Evolutionary conservation across 1,139 yeast genomes (phyloP).

Genomic region (Candida gigantensis): DNA sequence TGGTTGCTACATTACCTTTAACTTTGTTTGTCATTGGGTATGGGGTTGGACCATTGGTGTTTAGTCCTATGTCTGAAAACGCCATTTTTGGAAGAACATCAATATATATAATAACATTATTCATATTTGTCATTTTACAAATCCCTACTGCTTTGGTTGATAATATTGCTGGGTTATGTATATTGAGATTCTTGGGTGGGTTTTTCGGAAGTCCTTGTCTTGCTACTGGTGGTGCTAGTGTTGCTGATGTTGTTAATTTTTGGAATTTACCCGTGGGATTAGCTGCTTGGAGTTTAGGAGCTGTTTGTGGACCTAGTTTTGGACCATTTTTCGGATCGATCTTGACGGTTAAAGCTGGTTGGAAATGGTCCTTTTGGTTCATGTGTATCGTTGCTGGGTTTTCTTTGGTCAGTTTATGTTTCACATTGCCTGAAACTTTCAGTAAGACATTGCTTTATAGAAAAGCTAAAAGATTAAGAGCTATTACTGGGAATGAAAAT

Average conservation of each 20-base stretch:
- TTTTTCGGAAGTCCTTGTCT: slow-evolving; percentile 38
- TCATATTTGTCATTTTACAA: slow-evolving; percentile 32
- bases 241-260: slow-evolving; percentile 27
- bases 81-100: slow-evolving; percentile 54
- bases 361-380: slow-evolving; percentile 53
- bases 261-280: slow-evolving; percentile 30
- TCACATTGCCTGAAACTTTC: slow-evolving; percentile 54
- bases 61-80: slow-evolving; percentile 56
- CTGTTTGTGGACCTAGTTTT: slow-evolving; percentile 34
- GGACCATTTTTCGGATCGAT: slow-evolving; percentile 37
- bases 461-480: slow-evolving; percentile 49
- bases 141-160: slow-evolving; percentile 34
- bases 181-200: slow-evolving; percentile 36
- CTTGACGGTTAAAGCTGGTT: slow-evolving; percentile 25
- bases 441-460: slow-evolving; percentile 45
- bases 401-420: slow-evolving; percentile 29
- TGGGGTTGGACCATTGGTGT: slow-evolving; percentile 56
- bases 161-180: slow-evolving; percentile 32
- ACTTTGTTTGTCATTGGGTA: slow-evolving; percentile 50
- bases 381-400: slow-evolving; percentile 36
- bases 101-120: slow-evolving; percentile 30
- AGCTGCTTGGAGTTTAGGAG: slow-evolving; percentile 33
- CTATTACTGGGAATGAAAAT: slow-evolving; percentile 41
- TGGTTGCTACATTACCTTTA: slow-evolving; percentile 46
- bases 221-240: slow-evolving; percentile 41